Base-by-base conservation (phyloP, 2,329 filamentous ascomycete genomes). In the Ophiostoma pallidulum region DNA sequence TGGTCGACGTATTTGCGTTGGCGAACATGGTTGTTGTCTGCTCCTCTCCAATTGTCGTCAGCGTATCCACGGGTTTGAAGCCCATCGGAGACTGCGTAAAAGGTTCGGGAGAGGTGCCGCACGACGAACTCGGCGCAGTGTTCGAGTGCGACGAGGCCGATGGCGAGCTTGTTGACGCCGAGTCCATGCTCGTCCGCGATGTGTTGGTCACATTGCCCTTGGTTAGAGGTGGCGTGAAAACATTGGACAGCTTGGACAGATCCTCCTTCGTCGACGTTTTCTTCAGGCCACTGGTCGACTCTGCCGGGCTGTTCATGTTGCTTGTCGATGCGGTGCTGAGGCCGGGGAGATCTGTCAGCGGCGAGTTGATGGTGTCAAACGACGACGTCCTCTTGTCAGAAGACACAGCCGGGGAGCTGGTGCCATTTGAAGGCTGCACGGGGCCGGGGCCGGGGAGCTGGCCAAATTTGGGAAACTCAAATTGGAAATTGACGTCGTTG, bases 391-490 rank as follows among this genome's bases (percentile, higher is more conserved):
- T 29, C 26, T 43, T 43, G 18, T 24, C 22, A 16, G 51, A 39
- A 22, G 45, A 29, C 35, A 49, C 41, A 14, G 45, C 29, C 18
- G 51, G 50, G 29, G 29, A 57, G 52, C 10, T 54, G 48, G 10
- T 54, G 32, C 20, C 51, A 50, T 22, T 54, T n/a, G n/a, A n/a
- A n/a, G 42, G 9, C 61, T 50, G 53, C 60, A 26, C 53, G 40
- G 2, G 62, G 57, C 8, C n/a, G n/a, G 72, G 68, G 5, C 75
- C 72, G 0, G 77, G 75, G 22, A 94, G 74, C 50, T 81, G 76
- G 40, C 92, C 92, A 59, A 98, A 97, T 61, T 86, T 90, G 54
- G 92, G 91, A 55, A 97, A 97, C 56, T 97, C 91, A 57, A 98
- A 97, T 56, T 91, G 83, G 61, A 97, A 97, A 62, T 84, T 89